Base-by-base conservation (phyloP, 2,329 filamentous ascomycete genomes). In the Endoconidiophora laricicola region DNA sequence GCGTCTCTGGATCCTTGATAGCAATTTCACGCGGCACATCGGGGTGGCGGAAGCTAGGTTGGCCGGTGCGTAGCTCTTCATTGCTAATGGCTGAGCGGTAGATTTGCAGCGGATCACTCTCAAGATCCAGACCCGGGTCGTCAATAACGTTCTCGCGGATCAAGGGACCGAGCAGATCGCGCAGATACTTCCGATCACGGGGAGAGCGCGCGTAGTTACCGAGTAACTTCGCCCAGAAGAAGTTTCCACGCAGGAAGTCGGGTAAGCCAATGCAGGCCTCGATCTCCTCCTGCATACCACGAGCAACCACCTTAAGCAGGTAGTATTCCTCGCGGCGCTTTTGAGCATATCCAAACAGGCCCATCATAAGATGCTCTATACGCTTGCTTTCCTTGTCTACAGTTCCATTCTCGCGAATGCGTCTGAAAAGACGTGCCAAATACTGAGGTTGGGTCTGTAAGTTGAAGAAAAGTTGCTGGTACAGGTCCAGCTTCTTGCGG, bases 281-380 rank as follows among this genome's bases (percentile, higher is more conserved):
- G 38, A 95, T 75, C 59, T 95, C 90, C 62, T 96, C 88, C 54
- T 80, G 79, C 48, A 90, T 81, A 2, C 88, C 88, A 47, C 83
- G 74, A 14, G 81, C 73, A 51, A 98, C 80, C 20, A 96, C 72
- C 66, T 94, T 95, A 54, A 98, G 70, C 4, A 98, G 72, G 63
- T 95, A 94, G 66, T 96, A 98, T 61, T 98, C 91, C 63, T 98
- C 91, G 61, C 91, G 75, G 55, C 88, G 78, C 69, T 96, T 98
- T 63, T 98, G 91, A 1, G 91, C 90, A 60, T 96, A 94, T 20
- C 91, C 93, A 60, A 96, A 98, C 33, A 96, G 72, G 7, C 87
- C 86, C 87, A 98, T 95, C 65, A 94, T 86, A 54, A 98, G 69
- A 54, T 91, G 83, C 63, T 95, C 90, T 49, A 94, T 83, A 46